Conservation (phyloP, 108 stramenopile species). For the Skeletonema marinoi region DNA sequence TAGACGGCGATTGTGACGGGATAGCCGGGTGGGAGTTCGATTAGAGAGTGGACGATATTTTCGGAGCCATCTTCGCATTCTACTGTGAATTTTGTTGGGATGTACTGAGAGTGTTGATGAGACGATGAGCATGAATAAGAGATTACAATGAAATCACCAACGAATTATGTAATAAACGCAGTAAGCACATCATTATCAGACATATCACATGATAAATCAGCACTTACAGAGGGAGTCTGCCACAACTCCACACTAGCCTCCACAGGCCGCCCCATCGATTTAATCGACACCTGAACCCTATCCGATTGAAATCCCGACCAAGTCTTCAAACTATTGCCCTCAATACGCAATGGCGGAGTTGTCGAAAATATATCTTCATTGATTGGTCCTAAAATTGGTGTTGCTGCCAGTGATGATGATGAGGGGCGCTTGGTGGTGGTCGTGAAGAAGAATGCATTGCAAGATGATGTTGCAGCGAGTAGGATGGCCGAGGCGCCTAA, state of each 20-base stretch:
- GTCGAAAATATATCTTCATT: neutral
- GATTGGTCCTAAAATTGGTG: neutral
- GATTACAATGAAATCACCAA: too few species aligned
- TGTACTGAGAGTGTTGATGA: too few species aligned
- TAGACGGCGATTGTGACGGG: neutral
- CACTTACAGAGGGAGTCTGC: neutral
- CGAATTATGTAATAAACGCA: too few species aligned
- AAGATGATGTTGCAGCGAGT: too few species aligned
- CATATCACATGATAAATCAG: too few species aligned
- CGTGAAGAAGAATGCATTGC: neutral
- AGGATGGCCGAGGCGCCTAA: too few species aligned
- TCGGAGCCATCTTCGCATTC: neutral
- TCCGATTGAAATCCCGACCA: neutral
- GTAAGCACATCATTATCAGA: too few species aligned
- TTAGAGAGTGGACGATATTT: neutral
- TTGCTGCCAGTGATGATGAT: neutral
- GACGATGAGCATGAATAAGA: too few species aligned
- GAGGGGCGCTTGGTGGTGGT: neutral
- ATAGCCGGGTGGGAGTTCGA: neutral
- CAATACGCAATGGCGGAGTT: neutral
- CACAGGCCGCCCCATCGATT: neutral
- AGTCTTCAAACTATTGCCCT: neutral
- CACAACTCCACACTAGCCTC: neutral
- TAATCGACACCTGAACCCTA: neutral
- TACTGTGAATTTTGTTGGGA: neutral